Percentiles rank a stretch among this genome's conserved stretches.
These are phyloP conservation scores for Lantana camara DNA, from an alignment of 257 asterid genomes.

Conservation along the genomic window DNA sequence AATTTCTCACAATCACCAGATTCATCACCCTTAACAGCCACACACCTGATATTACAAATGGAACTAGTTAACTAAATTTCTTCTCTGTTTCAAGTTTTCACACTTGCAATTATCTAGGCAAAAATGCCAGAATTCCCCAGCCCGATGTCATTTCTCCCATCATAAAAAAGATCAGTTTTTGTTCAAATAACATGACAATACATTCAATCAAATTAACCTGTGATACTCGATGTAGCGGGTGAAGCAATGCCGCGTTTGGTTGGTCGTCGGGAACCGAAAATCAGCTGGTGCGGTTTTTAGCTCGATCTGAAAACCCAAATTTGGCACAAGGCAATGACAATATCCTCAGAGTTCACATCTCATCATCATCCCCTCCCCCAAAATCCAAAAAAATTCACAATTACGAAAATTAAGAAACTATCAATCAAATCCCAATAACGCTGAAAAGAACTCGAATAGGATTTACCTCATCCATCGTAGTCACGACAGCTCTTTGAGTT, in stretches of 20 bases:
- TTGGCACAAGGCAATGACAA: conserved; percentile 10
- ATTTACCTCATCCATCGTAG: conserved; percentile 53
- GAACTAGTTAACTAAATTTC: conserved; percentile 13
- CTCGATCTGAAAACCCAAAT: conserved; percentile 59
- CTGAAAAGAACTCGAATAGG: too few relatives aligned
- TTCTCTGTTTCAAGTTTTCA: neutral
- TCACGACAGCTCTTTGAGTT: conserved; percentile 17
- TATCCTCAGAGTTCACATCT: neutral
- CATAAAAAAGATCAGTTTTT: neutral
- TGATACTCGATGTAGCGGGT: conserved; percentile 93
- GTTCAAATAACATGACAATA: neutral
- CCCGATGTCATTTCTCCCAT: too few relatives aligned
- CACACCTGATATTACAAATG: conserved; percentile 50
- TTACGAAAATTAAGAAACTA: too few relatives aligned
- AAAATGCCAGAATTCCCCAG: neutral
- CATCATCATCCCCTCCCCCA: too few relatives aligned
- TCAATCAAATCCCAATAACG: too few relatives aligned
- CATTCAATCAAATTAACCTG: conserved; percentile 45
- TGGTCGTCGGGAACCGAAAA: conserved; percentile 95
- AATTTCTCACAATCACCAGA: conserved; percentile 63
- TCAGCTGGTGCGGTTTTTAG: conserved; percentile 94
- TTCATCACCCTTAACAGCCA: conserved; percentile 74
- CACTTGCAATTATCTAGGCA: neutral
- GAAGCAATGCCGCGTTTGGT: conserved; percentile 94
- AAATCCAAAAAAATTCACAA: too few relatives aligned